phyloP scores from a whole-genome alignment of 2,329 filamentous ascomycete genomes.

The Phialemoniopsis sp. region DNA sequence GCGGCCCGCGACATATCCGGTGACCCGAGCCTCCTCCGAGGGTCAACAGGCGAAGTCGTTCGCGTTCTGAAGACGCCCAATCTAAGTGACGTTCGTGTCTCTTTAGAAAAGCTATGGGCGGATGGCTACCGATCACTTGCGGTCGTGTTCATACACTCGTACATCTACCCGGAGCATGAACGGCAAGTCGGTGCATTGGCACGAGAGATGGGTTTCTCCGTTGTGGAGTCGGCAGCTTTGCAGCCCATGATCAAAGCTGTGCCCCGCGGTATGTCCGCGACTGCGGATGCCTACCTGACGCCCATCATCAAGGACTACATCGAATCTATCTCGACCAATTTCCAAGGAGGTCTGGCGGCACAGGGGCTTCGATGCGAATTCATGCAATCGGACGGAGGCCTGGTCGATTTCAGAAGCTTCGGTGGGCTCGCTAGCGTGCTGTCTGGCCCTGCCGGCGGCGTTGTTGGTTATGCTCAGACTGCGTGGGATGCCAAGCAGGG shows the following conservation, averaged over 20 bases:
- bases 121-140: slow-evolving; percentile 42
- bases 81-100: slow-evolving; percentile 51
- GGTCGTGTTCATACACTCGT: slow-evolving; percentile 28
- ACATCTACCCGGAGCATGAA: slow-evolving; percentile 13
- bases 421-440: slow-evolving; percentile 51
- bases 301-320: slow-evolving; percentile 2
- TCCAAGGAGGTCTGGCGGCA: slow-evolving; percentile 58
- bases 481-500: slow-evolving; percentile 60
- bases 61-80: slow-evolving; percentile 60
- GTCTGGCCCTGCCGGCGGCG: slow-evolving; percentile 66
- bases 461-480: slow-evolving; percentile 68
- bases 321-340: slow-evolving; percentile 33
- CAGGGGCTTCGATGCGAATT: slow-evolving; percentile 61
- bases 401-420: slow-evolving; percentile 13
- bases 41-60: slow-evolving; percentile 64
- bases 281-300: slow-evolving; percentile 4
- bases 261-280: slow-evolving; percentile 34
- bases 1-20: slow-evolving; percentile 61
- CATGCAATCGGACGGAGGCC: slow-evolving; percentile 61
- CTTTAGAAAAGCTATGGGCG: slow-evolving; percentile 54
- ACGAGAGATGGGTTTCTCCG: slow-evolving; percentile 39
- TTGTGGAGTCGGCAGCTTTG: slow-evolving; percentile 62
- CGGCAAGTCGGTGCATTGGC: slow-evolving; percentile 6
- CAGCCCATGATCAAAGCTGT: slow-evolving; percentile 76
- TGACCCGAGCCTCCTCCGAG: no score